Percentiles rank a stretch among this genome's conserved stretches.
These are phyloP conservation scores for Trichocomaceae sp. DNA, from an alignment of 2,329 filamentous ascomycete species.

Conservation along the genomic window DNA sequence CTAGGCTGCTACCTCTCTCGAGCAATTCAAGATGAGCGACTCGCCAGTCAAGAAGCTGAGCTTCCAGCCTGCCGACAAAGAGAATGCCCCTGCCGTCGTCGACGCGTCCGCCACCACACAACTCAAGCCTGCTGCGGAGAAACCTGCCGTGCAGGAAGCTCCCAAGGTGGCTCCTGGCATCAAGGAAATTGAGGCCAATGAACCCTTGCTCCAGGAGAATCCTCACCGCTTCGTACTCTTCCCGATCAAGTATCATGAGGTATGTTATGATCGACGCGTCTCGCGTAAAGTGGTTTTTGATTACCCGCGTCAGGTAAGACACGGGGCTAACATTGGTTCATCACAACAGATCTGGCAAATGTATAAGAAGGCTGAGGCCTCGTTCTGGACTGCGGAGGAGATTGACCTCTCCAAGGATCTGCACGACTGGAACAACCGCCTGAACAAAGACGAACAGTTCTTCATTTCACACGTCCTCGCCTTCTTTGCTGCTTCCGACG, in stretches of 20 bases:
- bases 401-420: conserved; percentile 98
- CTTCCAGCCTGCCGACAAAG: conserved; percentile 69
- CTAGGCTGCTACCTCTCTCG: conserved; percentile 79
- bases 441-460: conserved; percentile 95
- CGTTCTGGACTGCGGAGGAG: conserved; percentile 99
- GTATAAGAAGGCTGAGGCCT: conserved; percentile 99
- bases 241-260: conserved; percentile 99
- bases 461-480: conserved; percentile 98
- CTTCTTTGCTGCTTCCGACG: conserved; percentile 97
- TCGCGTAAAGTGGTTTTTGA: conserved; percentile 62
- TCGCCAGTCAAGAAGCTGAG: conserved; percentile 86
- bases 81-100: conserved; percentile 60
- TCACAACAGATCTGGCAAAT: conserved; percentile 88
- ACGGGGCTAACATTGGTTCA: conserved; percentile 28
- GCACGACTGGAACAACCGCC: conserved; percentile 97
- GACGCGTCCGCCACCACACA: conserved; percentile 51
- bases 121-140: conserved; percentile 48
- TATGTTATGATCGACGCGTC: conserved; percentile 53
- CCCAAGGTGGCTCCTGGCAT: conserved; percentile 46
- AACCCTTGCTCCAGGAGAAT: conserved; percentile 93
- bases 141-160: conserved; percentile 30
- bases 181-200: conserved; percentile 67
- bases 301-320: conserved; percentile 18
- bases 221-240: conserved; percentile 94
- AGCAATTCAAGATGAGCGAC: conserved; percentile 80